Evolutionary conservation across 148 eudicot genomes (phyloP), one percentile per base, ranked within the genome.

Genomic region (Agrostemma githago): DNA sequence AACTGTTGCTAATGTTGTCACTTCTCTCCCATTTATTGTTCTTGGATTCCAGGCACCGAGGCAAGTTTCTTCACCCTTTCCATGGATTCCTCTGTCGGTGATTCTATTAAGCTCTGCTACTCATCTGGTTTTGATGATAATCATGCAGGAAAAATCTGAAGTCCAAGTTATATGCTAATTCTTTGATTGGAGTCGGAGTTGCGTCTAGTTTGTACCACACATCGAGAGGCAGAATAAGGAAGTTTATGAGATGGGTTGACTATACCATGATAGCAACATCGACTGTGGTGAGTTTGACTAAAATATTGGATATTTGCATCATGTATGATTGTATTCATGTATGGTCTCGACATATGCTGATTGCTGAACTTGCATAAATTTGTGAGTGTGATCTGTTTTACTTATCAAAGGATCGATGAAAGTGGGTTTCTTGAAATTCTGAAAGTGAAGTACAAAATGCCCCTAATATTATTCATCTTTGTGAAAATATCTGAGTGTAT

Each of bases 221-320:
- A 73, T 95, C 99, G 14, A 86, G 92, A 85, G 99, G 99, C 62
- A 84, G 81, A 77, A 42, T 88, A 17, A 88, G 89, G 84, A 90
- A 80, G 82, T 87, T 87, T 82, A 34, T 95, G 81, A 88, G 97
- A 88, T 90, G 96, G 97, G 86, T 87, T 75, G 99, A 95, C 82
- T 95, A 95, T 78, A 82, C 99, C 44, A 92, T 90, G 94, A 95
- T 95, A 79, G 99, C 99, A 44, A 86, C 96, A 54, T 83, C 99
- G 38, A 81, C 96, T 16, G 88, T 95, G 94, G 99, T 92, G 78
- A 80, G 86, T 78, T 65, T 37, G 12, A 70, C 73, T 42, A 53
- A 44, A 69, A 46, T 65, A 21, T 39, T 61, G 6, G 11, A 44
- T 26, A 26, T 26, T 26, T 26, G 34, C 34, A 26, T 66, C 17